phyloP scores from a whole-genome alignment of 1,284 basidiomycete species.

The Sanguinoderma infundibulare region DNA sequence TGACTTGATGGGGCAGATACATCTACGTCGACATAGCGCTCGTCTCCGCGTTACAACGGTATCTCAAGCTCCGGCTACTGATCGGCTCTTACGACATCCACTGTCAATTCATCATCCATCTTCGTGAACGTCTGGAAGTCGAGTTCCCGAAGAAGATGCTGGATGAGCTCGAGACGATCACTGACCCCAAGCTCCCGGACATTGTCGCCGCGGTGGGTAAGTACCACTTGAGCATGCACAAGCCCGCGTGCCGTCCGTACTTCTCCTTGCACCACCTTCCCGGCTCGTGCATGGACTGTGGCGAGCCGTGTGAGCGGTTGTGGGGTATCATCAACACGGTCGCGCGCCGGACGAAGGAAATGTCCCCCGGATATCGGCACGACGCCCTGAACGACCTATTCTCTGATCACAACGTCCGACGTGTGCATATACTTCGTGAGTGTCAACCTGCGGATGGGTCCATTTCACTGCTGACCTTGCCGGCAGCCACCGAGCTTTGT shows the following conservation, averaged over 20 bases:
- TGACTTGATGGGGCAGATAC: not conserved
- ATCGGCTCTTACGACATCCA: slow-evolving; percentile 15
- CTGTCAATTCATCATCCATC: slow-evolving; percentile 16
- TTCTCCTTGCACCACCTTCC: slow-evolving; percentile 21
- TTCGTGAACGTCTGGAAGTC: not conserved
- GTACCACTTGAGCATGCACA: slow-evolving; percentile 28
- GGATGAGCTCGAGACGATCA: no score
- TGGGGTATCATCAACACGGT: not conserved
- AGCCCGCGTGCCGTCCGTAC: slow-evolving; percentile 16
- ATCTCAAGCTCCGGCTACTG: not conserved
- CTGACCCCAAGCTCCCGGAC: not conserved
- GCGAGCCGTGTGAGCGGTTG: not conserved
- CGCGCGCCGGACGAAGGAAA: not conserved
- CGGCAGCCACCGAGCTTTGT: not conserved
- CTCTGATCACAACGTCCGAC: not conserved
- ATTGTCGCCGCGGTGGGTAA: slow-evolving; percentile 20
- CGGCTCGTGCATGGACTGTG: not conserved
- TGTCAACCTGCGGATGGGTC: not conserved
- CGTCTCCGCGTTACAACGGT: slow-evolving; percentile 5
- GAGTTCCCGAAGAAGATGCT: not conserved
- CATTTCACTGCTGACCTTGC: not conserved
- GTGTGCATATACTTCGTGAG: not conserved
- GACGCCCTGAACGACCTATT: not conserved
- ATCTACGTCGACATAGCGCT: slow-evolving; percentile 12
- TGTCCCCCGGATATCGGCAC: not conserved